Conservation (phyloP, 2,329 filamentous ascomycete genomes). For the Botrytis hyacinthi region DNA sequence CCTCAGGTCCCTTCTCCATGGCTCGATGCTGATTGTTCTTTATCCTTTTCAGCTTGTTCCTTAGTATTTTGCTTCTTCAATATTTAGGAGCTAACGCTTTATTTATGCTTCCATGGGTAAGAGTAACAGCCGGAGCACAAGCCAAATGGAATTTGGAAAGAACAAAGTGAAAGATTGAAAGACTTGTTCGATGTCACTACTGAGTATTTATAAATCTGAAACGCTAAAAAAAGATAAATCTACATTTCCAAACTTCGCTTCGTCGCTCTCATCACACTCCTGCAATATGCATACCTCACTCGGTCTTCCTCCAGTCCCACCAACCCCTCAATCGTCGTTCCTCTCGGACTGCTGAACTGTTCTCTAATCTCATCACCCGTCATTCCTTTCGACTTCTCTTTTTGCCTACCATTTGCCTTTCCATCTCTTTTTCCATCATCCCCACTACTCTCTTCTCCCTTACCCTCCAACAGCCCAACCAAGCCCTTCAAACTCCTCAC, state of each 20-base stretch:
- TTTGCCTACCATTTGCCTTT: not conserved
- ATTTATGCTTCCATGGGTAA: not conserved
- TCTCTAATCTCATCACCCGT: slow-evolving; percentile 74
- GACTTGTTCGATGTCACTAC: not conserved
- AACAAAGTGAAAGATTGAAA: not conserved
- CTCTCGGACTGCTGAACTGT: slow-evolving; percentile 72
- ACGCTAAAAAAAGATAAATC: not conserved
- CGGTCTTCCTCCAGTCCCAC: slow-evolving; percentile 71
- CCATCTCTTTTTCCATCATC: not conserved
- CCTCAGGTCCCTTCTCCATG: not conserved
- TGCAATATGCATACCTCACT: slow-evolving; percentile 64
- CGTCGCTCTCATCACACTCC: slow-evolving; percentile 67
- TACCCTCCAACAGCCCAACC: slow-evolving; percentile 48
- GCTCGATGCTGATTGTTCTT: not conserved
- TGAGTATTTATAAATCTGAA: not conserved
- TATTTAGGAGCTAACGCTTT: not conserved
- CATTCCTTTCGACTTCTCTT: slow-evolving; percentile 49
- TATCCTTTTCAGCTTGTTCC: not conserved
- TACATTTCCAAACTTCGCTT: slow-evolving; percentile 41
- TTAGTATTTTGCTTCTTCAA: not conserved
- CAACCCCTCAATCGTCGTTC: slow-evolving; percentile 74
- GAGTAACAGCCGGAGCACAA: not conserved
- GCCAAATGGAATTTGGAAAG: not conserved
- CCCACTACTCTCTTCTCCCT: not conserved
- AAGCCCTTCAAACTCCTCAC: slow-evolving; percentile 67